Conservation (phyloP, 495 filamentous ascomycete species). For the Margaritispora aquatica region DNA sequence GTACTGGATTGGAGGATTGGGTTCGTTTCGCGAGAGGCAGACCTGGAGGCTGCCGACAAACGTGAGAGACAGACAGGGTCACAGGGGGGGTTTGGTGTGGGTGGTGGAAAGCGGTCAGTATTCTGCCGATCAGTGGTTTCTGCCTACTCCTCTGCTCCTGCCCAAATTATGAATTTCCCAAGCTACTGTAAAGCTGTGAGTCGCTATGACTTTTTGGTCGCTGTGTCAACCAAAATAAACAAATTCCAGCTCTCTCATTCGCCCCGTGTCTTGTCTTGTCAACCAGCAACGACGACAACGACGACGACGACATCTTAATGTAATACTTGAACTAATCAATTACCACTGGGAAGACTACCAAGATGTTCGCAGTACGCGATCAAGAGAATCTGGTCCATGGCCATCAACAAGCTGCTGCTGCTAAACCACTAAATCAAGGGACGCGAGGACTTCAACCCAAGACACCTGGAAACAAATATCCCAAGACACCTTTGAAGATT, state of each 20-base stretch:
- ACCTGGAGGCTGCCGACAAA: no score
- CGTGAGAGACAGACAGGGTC: no score
- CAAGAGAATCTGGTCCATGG: conserved; percentile 81
- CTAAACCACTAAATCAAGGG: conserved; percentile 71
- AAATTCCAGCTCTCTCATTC: neutral
- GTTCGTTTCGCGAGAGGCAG: neutral
- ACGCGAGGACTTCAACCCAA: conserved; percentile 58
- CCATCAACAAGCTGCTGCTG: conserved; percentile 68
- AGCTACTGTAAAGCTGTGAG: neutral
- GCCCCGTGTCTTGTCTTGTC: neutral
- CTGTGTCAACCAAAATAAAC: neutral
- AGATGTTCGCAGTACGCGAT: conserved; percentile 76
- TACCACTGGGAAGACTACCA: conserved; percentile 22
- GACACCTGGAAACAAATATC: conserved; percentile 67
- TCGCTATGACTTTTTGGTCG: neutral
- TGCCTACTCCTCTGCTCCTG: no score
- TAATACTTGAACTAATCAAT: conserved; percentile 11
- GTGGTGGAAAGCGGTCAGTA: no score
- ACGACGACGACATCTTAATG: neutral
- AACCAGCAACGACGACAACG: neutral
- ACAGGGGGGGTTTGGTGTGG: neutral
- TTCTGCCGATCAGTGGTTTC: no score
- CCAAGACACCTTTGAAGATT: conserved; percentile 80
- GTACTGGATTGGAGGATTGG: neutral
- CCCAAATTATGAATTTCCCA: neutral